Evolutionary conservation across 1,139 yeast species (phyloP), one percentile per base, ranked within the genome.

Genomic region (Kurtzmaniella quercitrusa): DNA sequence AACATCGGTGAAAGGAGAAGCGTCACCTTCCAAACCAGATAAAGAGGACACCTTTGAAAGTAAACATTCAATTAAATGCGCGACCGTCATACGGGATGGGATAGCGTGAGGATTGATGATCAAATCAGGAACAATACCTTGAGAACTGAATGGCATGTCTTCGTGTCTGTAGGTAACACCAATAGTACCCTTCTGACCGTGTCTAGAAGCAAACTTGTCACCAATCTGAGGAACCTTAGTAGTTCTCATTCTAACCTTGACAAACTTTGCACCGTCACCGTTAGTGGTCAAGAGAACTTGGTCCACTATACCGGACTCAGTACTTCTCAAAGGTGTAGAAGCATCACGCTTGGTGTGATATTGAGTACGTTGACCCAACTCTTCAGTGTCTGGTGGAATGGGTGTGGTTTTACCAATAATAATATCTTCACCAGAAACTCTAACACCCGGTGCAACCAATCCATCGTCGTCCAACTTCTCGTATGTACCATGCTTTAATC

Each of bases 51-150:
- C 98, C 68, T 94, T 93, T 42, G 96, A 86, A 56, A 94, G 75
- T 61, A 93, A 74, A 83, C 98, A 94, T 71, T 93, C 99, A 67
- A 93, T 93, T 73, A 93, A 85, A 76, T 94, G 98, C 45, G 98
- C 99, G 48, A 93, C 98, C 40, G 99, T 93, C 99, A 93, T 93
- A 78, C 99, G 97, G 46, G 98, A 93, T 54, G 99, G 99, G 78
- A 93, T 93, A 60, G 98, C 98, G 68, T 93, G 99, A 0, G 99
- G 99, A 65, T 93, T 93, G 64, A 93, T 93, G 57, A 93, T 88
- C 62, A 93, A 77, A 71, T 93, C 99, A 4, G 99, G 99, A 30
- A 91, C 97, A 60, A 91, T 69, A 63, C 99, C 99, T 66, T 93
- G 94, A 2, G 88, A 76, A n/a, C 95, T 84, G 64, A 94, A 93